Percentiles rank a stretch among this genome's conserved stretches.
These are phyloP conservation scores for Botrytis squamosa DNA, from an alignment of 2,329 filamentous ascomycete species.

Conservation along the genomic window DNA sequence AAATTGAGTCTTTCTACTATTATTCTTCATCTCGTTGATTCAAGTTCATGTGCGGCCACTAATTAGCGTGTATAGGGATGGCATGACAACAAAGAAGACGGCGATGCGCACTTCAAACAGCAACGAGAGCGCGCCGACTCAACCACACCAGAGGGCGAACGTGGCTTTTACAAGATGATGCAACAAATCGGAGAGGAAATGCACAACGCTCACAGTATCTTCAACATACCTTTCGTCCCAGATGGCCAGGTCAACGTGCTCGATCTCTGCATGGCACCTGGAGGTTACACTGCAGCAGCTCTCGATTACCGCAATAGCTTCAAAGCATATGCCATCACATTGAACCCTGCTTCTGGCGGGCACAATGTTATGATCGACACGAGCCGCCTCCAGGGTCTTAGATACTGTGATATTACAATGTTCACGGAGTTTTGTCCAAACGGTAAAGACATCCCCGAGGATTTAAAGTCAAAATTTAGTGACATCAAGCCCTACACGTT, in stretches of 20 bases:
- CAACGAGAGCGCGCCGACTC: slow-evolving; percentile 44
- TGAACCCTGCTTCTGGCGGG: slow-evolving; percentile 27
- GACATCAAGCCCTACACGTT: slow-evolving; percentile 26
- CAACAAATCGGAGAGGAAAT: slow-evolving; percentile 45
- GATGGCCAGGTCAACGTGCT: slow-evolving; percentile 26
- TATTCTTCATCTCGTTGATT: background rate
- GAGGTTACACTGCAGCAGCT: slow-evolving; percentile 27
- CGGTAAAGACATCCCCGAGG: slow-evolving; percentile 23
- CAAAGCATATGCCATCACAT: slow-evolving; percentile 29
- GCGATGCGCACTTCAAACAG: slow-evolving; percentile 45
- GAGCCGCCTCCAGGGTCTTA: background rate
- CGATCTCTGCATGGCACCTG: slow-evolving; percentile 35
- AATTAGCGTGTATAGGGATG: slow-evolving; percentile 33
- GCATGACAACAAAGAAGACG: slow-evolving; percentile 47
- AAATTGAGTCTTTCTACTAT: too few relatives aligned
- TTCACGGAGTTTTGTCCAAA: slow-evolving; percentile 27
- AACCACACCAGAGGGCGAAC: slow-evolving; percentile 26
- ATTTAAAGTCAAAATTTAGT: slow-evolving; percentile 23
- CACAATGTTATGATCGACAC: slow-evolving; percentile 28
- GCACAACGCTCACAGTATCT: slow-evolving; percentile 32
- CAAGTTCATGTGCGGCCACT: background rate
- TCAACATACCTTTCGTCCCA: slow-evolving; percentile 12
- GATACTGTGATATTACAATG: slow-evolving; percentile 28
- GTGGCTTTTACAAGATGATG: slow-evolving; percentile 47
- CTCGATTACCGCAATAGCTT: slow-evolving; percentile 11